phyloP scores from a whole-genome alignment of 345 rosid species.

The Gossypium rotundifolium region DNA sequence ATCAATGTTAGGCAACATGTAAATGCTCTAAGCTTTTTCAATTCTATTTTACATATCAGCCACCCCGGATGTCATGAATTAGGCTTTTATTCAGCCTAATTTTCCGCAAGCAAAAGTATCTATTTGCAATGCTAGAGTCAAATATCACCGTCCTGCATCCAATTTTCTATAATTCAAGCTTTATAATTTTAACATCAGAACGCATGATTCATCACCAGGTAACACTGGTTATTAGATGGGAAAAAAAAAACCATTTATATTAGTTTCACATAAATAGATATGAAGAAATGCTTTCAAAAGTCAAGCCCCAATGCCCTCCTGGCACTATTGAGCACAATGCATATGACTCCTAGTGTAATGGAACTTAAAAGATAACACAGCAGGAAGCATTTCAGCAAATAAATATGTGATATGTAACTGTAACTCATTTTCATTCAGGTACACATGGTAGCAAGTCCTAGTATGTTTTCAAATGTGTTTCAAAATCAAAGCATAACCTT shows the following conservation, averaged over 20 bases:
- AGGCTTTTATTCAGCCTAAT: background rate
- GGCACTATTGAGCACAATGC: background rate
- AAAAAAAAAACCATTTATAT: background rate
- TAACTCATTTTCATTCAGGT: background rate
- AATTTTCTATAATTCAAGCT: background rate
- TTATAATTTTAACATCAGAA: background rate
- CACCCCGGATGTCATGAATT: background rate
- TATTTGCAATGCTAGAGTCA: background rate
- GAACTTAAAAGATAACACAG: background rate
- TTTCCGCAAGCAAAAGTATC: background rate
- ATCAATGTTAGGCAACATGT: conserved; percentile 4
- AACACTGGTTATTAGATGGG: background rate
- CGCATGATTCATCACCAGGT: background rate
- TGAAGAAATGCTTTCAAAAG: background rate
- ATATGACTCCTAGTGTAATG: background rate
- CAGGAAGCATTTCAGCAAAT: background rate
- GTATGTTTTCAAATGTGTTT: conserved; percentile 2
- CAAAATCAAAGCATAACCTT: conserved; percentile 48
- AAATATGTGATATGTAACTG: background rate
- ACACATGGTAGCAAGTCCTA: background rate
- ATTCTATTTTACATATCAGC: background rate
- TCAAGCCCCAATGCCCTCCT: background rate
- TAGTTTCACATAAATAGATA: background rate
- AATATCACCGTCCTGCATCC: background rate
- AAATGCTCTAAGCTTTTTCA: background rate